Conservation (phyloP, 169 alveolate genomes). For the Toxoplasma gondii region DNA sequence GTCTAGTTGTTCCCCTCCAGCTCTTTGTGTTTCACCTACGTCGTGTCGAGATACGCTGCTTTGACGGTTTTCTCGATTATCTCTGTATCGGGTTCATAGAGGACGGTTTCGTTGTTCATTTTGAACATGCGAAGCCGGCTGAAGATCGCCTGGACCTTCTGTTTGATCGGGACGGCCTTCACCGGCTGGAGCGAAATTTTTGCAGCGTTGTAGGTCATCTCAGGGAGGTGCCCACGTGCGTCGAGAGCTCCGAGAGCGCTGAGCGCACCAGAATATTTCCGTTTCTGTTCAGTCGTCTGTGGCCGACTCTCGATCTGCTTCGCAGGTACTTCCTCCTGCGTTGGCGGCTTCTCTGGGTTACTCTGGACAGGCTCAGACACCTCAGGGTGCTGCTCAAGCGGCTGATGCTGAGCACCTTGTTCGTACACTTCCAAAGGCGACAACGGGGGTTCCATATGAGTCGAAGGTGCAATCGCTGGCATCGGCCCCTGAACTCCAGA, state of each 20-base stretch:
- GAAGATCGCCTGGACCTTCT: background rate
- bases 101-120: background rate
- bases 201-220: background rate
- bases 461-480: background rate
- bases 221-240: background rate
- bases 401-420: background rate
- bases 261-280: background rate
- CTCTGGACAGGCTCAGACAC: no score
- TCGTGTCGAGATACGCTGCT: conserved; percentile 45
- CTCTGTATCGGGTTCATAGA: background rate
- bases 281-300: background rate
- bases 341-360: no score
- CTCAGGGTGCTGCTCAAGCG: no score
- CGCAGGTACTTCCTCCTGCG: no score
- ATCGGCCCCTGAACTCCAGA: no score
- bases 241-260: background rate
- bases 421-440: conserved; percentile 21
- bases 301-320: background rate
- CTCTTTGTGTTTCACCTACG: background rate
- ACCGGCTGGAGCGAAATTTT: background rate
- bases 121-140: conserved; percentile 22
- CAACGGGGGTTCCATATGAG: background rate
- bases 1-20: background rate
- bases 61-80: background rate
- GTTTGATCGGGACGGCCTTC: conserved; percentile 33